phyloP scores from a whole-genome alignment of 2,329 filamentous ascomycete species.

The Trichophyton verrucosum region DNA sequence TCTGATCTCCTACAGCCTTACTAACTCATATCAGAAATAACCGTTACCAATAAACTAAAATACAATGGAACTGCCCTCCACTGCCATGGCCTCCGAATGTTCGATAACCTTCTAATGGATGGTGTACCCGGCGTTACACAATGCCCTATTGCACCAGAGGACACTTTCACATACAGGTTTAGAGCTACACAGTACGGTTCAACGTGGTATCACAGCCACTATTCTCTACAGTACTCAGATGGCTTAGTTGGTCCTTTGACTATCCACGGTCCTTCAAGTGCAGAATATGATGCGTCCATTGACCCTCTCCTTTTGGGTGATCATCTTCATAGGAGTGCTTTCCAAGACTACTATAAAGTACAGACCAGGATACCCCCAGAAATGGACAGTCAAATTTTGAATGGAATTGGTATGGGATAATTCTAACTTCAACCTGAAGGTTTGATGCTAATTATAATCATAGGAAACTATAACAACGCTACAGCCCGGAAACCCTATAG shows the following conservation, averaged over 20 bases:
- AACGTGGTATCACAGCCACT: conserved; percentile 24
- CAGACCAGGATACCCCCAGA: conserved; percentile 1
- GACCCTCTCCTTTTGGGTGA: conserved; percentile 2
- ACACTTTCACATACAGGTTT: conserved; percentile 23
- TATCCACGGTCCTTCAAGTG: conserved; percentile 28
- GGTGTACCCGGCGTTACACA: conserved; percentile 25
- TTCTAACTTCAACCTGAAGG: background rate
- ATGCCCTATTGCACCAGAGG: conserved; percentile 26
- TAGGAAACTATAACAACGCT: conserved; percentile 3
- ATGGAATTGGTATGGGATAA: conserved; percentile 13
- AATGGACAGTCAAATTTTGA: conserved; percentile 16
- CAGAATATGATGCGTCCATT: conserved; percentile 23
- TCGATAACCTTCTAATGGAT: conserved; percentile 21
- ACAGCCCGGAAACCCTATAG: conserved; percentile 4
- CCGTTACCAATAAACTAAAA: conserved; percentile 19
- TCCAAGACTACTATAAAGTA: conserved; percentile 3
- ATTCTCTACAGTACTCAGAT: conserved; percentile 18
- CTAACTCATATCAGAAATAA: conserved; percentile 10
- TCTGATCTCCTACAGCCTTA: background rate
- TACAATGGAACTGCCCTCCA: conserved; percentile 9
- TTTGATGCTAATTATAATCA: background rate
- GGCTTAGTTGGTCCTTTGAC: conserved; percentile 22
- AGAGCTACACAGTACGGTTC: conserved; percentile 21
- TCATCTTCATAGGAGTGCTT: conserved; percentile 4
- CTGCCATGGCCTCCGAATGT: conserved; percentile 23